A percentile compares a stretch with the other conserved stretches of the same genome.
Evolutionary conservation across 306 rosid genomes (phyloP).

Genomic region (Quercus glauca): DNA sequence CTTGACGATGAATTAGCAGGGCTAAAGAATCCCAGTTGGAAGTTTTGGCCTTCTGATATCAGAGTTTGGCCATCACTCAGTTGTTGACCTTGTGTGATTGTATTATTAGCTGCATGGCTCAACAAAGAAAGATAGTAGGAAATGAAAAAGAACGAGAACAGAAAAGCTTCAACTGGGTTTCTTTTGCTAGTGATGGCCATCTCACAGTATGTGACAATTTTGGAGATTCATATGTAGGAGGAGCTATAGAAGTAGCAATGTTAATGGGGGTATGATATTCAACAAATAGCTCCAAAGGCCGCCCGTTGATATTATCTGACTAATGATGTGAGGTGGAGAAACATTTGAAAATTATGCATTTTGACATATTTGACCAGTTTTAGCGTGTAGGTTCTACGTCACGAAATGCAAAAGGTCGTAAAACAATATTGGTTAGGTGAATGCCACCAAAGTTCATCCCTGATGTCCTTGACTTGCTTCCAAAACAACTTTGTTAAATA

Average conservation of each 20-base stretch:
- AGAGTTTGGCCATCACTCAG: slow-evolving; percentile 36
- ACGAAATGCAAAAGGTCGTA: no score
- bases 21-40: slow-evolving; percentile 70
- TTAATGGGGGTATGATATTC: background rate
- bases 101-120: slow-evolving; percentile 31
- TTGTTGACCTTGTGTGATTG: slow-evolving; percentile 25
- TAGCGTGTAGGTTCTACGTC: no score
- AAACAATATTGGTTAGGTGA: background rate
- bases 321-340: background rate
- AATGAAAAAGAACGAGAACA: slow-evolving; percentile 12
- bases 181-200: slow-evolving; percentile 20
- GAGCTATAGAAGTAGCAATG: background rate
- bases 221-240: background rate
- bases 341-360: background rate
- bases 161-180: background rate
- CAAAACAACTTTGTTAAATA: no score
- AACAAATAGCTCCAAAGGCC: background rate
- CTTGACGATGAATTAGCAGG: slow-evolving; percentile 28
- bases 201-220: background rate
- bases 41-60: slow-evolving; percentile 30
- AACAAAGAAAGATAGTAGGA: slow-evolving; percentile 18
- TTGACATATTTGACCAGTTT: background rate
- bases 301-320: background rate
- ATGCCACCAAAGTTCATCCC: background rate
- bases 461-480: background rate